Evolutionary conservation across 352 stramenopile species (phyloP).

Genomic region (Globisporangium nunn): DNA sequence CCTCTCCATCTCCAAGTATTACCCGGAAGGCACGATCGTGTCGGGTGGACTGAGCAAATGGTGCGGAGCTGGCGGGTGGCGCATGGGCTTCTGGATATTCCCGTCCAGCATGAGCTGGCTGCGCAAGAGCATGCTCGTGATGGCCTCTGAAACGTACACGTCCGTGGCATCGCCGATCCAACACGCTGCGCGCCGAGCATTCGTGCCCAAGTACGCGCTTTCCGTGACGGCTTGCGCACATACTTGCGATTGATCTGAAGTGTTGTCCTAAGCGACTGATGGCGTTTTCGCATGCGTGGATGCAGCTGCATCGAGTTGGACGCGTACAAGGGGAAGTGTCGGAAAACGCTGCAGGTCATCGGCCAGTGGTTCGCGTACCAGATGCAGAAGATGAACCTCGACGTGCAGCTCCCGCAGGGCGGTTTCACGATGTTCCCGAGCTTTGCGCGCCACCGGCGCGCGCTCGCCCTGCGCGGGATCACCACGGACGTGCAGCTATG

Average conservation of each 20-base stretch:
- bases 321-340: conserved; percentile 77
- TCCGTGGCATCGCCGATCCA: conserved; percentile 83
- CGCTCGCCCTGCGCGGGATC: conserved; percentile 54
- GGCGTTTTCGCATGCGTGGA: too few relatives aligned
- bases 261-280: too few relatives aligned
- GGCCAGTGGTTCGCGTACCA: conserved; percentile 76
- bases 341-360: conserved; percentile 79
- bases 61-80: conserved; percentile 83
- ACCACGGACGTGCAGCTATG: conserved; percentile 68
- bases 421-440: conserved; percentile 84
- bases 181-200: conserved; percentile 72
- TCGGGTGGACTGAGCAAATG: conserved; percentile 85
- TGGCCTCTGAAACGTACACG: conserved; percentile 87
- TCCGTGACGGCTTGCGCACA: not conserved
- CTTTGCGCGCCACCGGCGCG: conserved; percentile 66
- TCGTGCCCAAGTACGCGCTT: conserved; percentile 55
- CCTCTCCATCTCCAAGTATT: conserved; percentile 80
- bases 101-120: conserved; percentile 71
- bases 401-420: conserved; percentile 65
- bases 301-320: conserved; percentile 67
- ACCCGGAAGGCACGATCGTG: conserved; percentile 84
- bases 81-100: conserved; percentile 87
- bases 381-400: conserved; percentile 79
- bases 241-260: too few relatives aligned
- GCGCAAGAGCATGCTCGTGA: conserved; percentile 82